A percentile compares a stretch with the other conserved stretches of the same genome.
phyloP scores from a whole-genome alignment of 129 eudicot genomes.

The Erigeron canadensis region DNA sequence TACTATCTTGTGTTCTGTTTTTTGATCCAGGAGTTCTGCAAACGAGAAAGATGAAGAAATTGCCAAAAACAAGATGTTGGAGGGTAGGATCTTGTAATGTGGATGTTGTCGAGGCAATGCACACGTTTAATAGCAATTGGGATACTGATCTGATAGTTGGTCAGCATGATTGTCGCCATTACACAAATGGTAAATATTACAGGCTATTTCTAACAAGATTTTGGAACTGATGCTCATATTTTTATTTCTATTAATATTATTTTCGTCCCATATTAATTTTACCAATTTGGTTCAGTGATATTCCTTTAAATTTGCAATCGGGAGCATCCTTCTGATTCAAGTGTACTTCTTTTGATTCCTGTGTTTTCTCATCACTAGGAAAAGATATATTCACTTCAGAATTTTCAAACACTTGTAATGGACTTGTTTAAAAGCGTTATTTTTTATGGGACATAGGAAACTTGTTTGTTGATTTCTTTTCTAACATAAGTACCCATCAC shows the following conservation, averaged over 20 bases:
- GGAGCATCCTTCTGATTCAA: background rate
- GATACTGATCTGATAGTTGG: conserved; percentile 62
- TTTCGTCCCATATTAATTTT: conserved; percentile 3
- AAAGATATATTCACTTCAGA: background rate
- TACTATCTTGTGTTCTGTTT: background rate
- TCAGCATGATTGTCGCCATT: conserved; percentile 80
- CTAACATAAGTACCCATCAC: conserved; percentile 18
- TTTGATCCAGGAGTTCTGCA: conserved; percentile 54
- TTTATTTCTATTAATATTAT: conserved; percentile 8
- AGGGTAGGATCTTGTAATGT: conserved; percentile 54
- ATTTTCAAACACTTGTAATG: conserved; percentile 9
- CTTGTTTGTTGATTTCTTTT: conserved; percentile 17
- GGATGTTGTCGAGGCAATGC: conserved; percentile 44
- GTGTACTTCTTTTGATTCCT: background rate
- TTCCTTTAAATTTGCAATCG: too few species aligned
- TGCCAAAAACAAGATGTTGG: conserved; percentile 80
- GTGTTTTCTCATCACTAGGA: conserved; percentile 1
- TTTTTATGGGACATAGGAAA: conserved; percentile 5
- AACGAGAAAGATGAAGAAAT: conserved; percentile 51
- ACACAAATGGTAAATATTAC: conserved; percentile 56
- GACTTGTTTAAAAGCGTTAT: conserved; percentile 5
- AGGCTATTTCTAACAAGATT: background rate
- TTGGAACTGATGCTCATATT: background rate
- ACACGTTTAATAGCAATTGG: conserved; percentile 64
- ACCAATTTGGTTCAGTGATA: too few species aligned